phyloP scores from a whole-genome alignment of 208 protist genomes.

The Tritrichomonas foetus region DNA sequence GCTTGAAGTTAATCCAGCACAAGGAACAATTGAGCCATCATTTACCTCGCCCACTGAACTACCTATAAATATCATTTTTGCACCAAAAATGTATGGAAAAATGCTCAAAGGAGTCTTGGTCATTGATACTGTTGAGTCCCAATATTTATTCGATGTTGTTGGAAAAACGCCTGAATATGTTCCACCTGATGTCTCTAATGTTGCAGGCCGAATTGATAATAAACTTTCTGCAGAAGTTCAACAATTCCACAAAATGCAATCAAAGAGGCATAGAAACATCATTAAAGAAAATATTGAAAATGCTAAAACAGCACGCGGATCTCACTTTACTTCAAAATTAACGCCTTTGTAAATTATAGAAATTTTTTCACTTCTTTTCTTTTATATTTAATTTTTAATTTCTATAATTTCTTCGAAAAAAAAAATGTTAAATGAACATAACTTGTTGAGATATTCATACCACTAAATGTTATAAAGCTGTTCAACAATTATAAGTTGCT shows the following conservation, averaged over 20 bases:
- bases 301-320: background rate
- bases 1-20: background rate
- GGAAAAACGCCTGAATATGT: slow-evolving; percentile 31
- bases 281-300: background rate
- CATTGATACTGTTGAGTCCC: background rate
- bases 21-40: background rate
- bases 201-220: background rate
- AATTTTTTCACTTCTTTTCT: no score
- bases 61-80: background rate
- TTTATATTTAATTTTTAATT: no score
- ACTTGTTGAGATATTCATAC: no score
- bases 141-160: background rate
- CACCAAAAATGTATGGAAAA: slow-evolving; percentile 38
- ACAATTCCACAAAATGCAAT: background rate
- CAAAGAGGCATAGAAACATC: background rate
- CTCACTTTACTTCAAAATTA: no score
- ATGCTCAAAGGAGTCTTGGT: background rate
- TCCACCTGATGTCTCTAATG: background rate
- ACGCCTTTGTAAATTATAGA: no score
- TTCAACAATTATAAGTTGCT: no score
- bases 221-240: background rate
- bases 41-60: background rate
- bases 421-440: no score
- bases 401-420: no score
- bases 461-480: no score